Conservation (phyloP, 2,329 filamentous ascomycete genomes). For the Colletotrichum abscissum region DNA sequence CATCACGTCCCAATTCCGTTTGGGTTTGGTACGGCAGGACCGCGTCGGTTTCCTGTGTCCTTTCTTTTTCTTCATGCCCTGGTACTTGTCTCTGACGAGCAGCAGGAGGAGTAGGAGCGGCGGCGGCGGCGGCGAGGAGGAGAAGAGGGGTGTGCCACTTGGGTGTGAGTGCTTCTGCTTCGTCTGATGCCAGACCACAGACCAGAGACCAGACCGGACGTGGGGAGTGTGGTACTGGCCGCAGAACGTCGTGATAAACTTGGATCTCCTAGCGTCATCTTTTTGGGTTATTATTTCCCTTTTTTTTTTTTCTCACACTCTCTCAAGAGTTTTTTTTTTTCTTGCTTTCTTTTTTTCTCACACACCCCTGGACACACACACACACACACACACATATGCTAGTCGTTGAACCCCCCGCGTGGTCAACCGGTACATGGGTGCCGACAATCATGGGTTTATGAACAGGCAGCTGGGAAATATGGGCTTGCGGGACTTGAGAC, state of each 20-base stretch:
- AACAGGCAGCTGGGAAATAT: conserved; percentile 29
- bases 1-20: conserved; percentile 33
- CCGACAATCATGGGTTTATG: conserved; percentile 28
- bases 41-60: conserved; percentile 30
- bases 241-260: conserved; percentile 36
- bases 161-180: conserved; percentile 36
- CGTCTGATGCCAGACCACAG: conserved; percentile 34
- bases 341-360: conserved; percentile 4
- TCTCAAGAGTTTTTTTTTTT: background rate
- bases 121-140: background rate
- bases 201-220: conserved; percentile 23
- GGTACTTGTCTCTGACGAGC: conserved; percentile 38
- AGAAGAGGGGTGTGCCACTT: conserved; percentile 37
- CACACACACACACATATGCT: conserved; percentile 14
- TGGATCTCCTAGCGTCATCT: conserved; percentile 25
- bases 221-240: conserved; percentile 31
- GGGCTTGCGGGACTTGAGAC: conserved; percentile 30
- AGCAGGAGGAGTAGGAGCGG: conserved; percentile 20
- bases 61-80: conserved; percentile 38
- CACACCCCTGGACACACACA: conserved; percentile 16
- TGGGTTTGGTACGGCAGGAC: conserved; percentile 35
- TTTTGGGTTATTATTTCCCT: conserved; percentile 17
- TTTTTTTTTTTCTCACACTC: background rate
- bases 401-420: conserved; percentile 26
- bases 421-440: conserved; percentile 29